Percentiles rank a stretch among this genome's conserved stretches.
Evolutionary conservation across 139 green algal genomes (phyloP).

Genomic region (Yamagishiella unicocca): DNA sequence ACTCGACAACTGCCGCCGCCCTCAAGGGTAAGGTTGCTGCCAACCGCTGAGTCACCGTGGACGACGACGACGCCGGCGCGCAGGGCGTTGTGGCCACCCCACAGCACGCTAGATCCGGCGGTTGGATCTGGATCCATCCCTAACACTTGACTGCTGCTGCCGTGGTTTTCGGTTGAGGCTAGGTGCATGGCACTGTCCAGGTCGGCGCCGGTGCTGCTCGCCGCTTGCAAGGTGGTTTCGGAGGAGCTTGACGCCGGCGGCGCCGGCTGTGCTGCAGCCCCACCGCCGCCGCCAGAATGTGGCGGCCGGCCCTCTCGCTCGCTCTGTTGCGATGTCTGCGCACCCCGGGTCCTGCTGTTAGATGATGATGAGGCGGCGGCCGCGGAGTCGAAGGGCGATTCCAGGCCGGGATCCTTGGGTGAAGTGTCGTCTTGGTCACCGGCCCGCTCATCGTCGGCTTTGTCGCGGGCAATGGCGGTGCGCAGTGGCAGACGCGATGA

Average conservation of each 20-base stretch:
- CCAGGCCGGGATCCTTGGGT: too few species aligned
- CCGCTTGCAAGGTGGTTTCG: too few species aligned
- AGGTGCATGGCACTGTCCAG: background rate
- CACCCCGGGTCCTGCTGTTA: background rate
- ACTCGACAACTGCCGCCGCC: background rate
- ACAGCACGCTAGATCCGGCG: background rate
- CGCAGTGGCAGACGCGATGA: too few species aligned
- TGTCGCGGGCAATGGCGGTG: too few species aligned
- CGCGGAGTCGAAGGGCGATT: slow-evolving; percentile 12
- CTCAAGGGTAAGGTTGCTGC: background rate
- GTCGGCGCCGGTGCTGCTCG: too few species aligned
- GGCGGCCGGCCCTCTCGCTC: too few species aligned
- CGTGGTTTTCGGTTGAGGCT: background rate
- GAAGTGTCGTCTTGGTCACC: too few species aligned
- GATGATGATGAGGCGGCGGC: background rate
- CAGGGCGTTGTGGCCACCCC: background rate
- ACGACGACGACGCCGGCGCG: background rate
- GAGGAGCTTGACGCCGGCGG: too few species aligned
- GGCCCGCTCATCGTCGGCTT: too few species aligned
- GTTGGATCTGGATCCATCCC: background rate
- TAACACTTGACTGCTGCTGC: too few species aligned
- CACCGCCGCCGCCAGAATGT: too few species aligned
- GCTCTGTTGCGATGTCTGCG: background rate
- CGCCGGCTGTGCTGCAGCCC: too few species aligned
- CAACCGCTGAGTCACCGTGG: background rate